Evolutionary conservation across 257 asterid species (phyloP).

Genomic region (Echium plantagineum): DNA sequence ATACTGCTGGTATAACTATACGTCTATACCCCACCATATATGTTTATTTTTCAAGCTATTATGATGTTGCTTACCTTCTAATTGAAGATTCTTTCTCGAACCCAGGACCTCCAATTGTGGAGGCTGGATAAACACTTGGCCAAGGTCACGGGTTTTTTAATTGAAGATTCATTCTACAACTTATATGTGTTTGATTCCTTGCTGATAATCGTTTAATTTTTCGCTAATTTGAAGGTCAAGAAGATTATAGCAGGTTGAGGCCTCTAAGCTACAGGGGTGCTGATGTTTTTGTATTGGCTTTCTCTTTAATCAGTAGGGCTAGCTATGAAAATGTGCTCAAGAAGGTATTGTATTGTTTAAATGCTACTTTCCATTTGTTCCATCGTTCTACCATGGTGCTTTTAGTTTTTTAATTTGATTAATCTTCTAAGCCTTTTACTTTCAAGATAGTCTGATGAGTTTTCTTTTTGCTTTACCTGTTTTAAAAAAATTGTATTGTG

Average conservation of each 20-base stretch:
- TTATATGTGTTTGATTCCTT: neutral
- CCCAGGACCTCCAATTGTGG: too few relatives aligned
- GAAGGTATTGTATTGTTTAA: constrained; percentile 37
- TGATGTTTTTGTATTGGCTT: constrained; percentile 75
- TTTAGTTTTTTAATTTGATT: too few relatives aligned
- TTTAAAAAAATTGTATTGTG: neutral
- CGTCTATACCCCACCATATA: neutral
- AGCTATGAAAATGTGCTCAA: constrained; percentile 94
- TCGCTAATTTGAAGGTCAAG: constrained; percentile 54
- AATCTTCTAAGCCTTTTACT: too few relatives aligned
- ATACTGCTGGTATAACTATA: constrained; percentile 55
- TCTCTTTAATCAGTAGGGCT: constrained; percentile 87
- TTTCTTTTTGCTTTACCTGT: neutral
- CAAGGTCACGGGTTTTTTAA: too few relatives aligned
- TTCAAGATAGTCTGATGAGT: neutral
- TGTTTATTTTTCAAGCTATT: neutral
- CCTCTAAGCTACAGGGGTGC: constrained; percentile 97
- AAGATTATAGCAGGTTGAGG: constrained; percentile 94
- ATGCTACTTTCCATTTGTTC: constrained; percentile 5
- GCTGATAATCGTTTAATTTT: neutral
- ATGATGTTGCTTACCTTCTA: neutral
- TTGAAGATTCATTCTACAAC: neutral
- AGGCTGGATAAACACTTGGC: too few relatives aligned
- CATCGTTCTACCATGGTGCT: neutral
- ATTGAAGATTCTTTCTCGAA: too few relatives aligned